Percentiles rank a stretch among this genome's conserved stretches.
Conservation (phyloP, 306 rosid species). For the Castanea crenata region DNA sequence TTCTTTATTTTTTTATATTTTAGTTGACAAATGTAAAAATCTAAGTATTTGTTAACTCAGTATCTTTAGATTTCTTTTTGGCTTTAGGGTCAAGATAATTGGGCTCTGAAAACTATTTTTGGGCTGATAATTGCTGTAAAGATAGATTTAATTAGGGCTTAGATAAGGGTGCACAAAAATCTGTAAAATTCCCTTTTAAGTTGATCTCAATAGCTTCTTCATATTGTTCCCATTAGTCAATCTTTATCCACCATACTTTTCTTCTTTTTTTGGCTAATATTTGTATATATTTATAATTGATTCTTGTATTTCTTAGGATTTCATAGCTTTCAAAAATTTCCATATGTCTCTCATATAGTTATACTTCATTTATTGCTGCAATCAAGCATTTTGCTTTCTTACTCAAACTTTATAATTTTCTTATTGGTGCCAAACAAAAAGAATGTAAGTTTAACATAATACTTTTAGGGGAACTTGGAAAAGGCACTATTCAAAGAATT, state of each 20-base stretch:
- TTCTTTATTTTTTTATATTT: not conserved
- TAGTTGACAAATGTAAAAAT: not conserved
- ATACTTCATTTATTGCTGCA: not conserved
- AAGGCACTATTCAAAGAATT: not conserved
- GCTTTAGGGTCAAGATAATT: not conserved
- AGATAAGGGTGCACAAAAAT: not conserved
- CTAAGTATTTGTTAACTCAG: not conserved
- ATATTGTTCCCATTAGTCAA: constrained; percentile 6
- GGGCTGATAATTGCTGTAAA: not conserved
- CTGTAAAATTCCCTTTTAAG: not conserved
- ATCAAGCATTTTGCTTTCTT: not conserved
- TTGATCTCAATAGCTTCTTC: not conserved
- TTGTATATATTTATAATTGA: not conserved
- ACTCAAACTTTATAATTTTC: not conserved
- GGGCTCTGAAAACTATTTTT: not conserved
- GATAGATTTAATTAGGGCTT: not conserved
- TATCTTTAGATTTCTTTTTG: not conserved
- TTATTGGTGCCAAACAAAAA: not conserved
- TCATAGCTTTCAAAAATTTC: not conserved
- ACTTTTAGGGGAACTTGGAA: not conserved
- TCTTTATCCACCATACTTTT: not conserved
- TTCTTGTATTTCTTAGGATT: not conserved
- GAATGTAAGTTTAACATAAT: not conserved
- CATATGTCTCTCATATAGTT: not conserved
- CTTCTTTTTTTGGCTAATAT: not conserved